Conservation (phyloP, 176 grass and related monocot genomes). For the Aegilops speltoides region DNA sequence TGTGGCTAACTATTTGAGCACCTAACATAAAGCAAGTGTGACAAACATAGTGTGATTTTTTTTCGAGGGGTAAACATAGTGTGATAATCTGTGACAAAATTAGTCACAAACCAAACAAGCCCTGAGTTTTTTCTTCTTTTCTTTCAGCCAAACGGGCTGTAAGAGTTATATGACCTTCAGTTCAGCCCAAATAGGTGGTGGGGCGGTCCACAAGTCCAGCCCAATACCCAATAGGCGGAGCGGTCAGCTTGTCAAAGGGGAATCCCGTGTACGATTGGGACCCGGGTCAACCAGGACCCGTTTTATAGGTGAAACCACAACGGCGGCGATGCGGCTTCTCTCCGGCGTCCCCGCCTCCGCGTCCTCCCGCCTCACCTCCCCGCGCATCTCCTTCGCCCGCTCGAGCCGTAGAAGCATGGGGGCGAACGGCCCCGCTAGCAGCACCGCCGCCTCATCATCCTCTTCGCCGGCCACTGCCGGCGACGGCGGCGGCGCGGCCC, state of each 20-base stretch:
- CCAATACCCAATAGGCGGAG: background rate
- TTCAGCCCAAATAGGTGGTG: too few species aligned
- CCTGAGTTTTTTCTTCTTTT: too few species aligned
- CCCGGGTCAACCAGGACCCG: background rate
- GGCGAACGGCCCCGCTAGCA: background rate
- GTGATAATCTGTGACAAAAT: too few species aligned
- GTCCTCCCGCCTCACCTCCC: conserved; percentile 28
- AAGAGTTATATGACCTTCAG: too few species aligned
- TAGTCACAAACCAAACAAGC: too few species aligned
- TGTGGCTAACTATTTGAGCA: too few species aligned
- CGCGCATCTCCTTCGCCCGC: background rate
- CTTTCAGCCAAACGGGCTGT: too few species aligned
- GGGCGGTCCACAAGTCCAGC: background rate
- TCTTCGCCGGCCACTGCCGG: conserved; percentile 33
- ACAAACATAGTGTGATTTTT: too few species aligned
- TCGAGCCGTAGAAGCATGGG: conserved; percentile 21
- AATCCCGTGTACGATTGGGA: background rate
- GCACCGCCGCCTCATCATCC: background rate
- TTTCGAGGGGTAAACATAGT: too few species aligned
- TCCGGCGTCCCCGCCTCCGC: conserved; percentile 18
- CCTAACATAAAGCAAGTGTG: too few species aligned
- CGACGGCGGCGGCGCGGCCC: conserved; percentile 19
- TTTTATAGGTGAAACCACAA: background rate
- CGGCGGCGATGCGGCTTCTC: conserved; percentile 40
- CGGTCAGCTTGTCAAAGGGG: background rate